Conservation (phyloP, 139 green algal species). For the Coelastrella sp. region DNA sequence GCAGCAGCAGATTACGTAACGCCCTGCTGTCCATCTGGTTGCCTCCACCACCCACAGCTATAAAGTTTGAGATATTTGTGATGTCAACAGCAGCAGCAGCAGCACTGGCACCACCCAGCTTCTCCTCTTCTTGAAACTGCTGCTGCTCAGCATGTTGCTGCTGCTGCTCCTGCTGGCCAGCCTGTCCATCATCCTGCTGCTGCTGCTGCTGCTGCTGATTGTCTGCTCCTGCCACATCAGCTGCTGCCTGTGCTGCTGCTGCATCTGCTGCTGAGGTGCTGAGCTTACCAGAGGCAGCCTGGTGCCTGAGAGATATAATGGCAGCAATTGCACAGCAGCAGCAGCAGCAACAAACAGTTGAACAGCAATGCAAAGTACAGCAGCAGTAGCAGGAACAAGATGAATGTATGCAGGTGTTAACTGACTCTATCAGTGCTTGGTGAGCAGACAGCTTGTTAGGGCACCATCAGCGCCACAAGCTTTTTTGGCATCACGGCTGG, state of each 20-base stretch:
- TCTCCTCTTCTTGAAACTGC: conserved; percentile 28
- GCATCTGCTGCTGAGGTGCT: conserved; percentile 36
- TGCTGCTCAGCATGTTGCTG: conserved; percentile 12
- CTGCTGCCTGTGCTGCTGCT: conserved; percentile 28
- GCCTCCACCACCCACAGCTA: conserved; percentile 21
- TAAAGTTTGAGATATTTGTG: conserved; percentile 32
- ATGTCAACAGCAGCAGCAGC: conserved; percentile 33
- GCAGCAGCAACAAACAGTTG: not conserved
- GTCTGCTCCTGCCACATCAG: conserved; percentile 9
- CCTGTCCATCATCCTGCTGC: not conserved
- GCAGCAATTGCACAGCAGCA: not conserved
- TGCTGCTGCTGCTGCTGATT: conserved; percentile 7
- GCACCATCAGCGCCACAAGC: not conserved
- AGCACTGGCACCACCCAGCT: conserved; percentile 29
- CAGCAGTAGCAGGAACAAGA: not conserved
- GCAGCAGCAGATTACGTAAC: conserved; percentile 56
- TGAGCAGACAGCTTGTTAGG: not conserved
- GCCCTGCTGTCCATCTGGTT: conserved; percentile 46
- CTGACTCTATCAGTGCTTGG: not conserved
- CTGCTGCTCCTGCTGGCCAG: conserved; percentile 24
- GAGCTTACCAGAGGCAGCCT: conserved; percentile 16
- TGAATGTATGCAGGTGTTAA: not conserved
- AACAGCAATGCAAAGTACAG: not conserved
- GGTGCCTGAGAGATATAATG: conserved; percentile 14
- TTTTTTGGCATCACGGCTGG: too few species aligned